phyloP scores from a whole-genome alignment of 768 basidiomycete genomes.

The Tremella yokohamensis region DNA sequence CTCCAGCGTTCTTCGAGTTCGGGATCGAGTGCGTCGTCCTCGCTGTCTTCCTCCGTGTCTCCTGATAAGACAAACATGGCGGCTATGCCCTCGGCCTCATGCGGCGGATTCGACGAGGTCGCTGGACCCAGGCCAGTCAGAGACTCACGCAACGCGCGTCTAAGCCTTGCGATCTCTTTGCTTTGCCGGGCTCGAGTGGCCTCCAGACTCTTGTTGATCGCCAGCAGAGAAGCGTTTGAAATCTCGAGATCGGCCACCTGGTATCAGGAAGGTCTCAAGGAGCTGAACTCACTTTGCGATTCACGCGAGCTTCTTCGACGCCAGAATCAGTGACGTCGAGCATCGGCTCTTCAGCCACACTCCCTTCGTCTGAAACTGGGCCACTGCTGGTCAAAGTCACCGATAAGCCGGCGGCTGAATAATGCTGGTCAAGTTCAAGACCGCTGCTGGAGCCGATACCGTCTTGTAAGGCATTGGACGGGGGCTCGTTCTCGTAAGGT shows the following conservation, averaged over 20 bases:
- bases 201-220: constrained; percentile 46
- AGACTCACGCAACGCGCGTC: constrained; percentile 35
- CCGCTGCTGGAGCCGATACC: not conserved
- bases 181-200: constrained; percentile 43
- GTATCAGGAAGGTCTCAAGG: not conserved
- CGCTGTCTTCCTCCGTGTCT: constrained; percentile 2
- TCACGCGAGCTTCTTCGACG: constrained; percentile 39
- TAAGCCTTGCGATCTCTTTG: constrained; percentile 35
- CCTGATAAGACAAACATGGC: constrained; percentile 12
- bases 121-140: constrained; percentile 14
- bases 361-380: not conserved
- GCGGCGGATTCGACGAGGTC: not conserved
- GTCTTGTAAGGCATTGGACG: too few relatives aligned
- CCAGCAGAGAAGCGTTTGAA: constrained; percentile 44
- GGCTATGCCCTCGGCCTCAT: not conserved
- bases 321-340: constrained; percentile 12
- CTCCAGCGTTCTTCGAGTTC: constrained; percentile 37
- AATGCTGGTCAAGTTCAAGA: not conserved
- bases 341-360: constrained; percentile 10
- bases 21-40: constrained; percentile 23
- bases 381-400: not conserved
- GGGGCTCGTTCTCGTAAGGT: constrained; percentile 14
- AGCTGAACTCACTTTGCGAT: constrained; percentile 28
- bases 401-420: not conserved
- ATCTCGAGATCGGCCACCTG: constrained; percentile 51